Evolutionary conservation across 139 green algal genomes (phyloP), one percentile per base, ranked within the genome.

Genomic region (Gonium pectorale): DNA sequence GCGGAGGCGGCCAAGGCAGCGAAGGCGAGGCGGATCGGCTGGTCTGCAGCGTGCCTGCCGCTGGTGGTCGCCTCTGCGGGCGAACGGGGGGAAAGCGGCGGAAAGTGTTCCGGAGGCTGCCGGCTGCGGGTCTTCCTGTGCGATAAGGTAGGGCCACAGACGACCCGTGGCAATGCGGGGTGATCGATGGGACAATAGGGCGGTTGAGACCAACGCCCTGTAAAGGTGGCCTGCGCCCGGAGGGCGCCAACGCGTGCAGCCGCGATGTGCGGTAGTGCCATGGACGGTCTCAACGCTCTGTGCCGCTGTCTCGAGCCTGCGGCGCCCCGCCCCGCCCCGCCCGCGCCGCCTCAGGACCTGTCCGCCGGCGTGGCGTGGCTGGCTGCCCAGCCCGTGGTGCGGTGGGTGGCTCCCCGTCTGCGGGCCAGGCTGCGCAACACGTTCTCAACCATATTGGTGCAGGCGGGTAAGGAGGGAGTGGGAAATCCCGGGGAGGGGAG

Each of bases 61-160:
- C 21, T 51, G 13, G 64, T 71, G 37, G 37, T 37, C 2, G 64
- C 64, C 21, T 9, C 17, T 37, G 17, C 37, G 64, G 9, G 5
- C 13, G 8, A 22, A 51, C 17, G 64, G 64, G 2, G 9, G 11
- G 37, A 22, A 24, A 8, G 4, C 1, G 31, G 31, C 31, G 31
- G 62, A n/a, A 43, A 24, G 31, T 4, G 4, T 8, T 19, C 37
- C 37, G 64, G 37, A 33, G 64, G 64, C 37, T 17, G 19, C 8
- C 37, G 26, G 40, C 67, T 74, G 67, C 67, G 24, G 1, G 67
- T 74, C 40, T 74, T 56, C 24, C 19, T 74, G 40, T 74, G 67
- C 67, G 40, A 74, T 11, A 15, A 74, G 67, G 67, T 74, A 27
- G 3, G 67, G 22, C 29, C 26, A 6, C 59, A 27, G 17, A 37